phyloP scores from a whole-genome alignment of 345 rosid species.

The Trapa bicornis region DNA sequence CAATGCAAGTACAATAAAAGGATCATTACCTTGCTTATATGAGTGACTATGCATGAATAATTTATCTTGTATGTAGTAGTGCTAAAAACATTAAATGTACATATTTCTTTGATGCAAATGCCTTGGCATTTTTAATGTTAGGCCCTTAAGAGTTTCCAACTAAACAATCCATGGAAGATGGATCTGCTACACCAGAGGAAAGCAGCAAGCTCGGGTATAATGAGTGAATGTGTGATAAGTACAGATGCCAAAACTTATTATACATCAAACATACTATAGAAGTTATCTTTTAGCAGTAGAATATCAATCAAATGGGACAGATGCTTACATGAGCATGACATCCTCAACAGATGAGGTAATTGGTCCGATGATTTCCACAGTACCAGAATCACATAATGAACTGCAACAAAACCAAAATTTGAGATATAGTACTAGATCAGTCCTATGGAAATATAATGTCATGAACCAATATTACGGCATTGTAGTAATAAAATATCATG shows the following conservation, averaged over 20 bases:
- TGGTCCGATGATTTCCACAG: constrained; percentile 83
- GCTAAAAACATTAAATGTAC: neutral
- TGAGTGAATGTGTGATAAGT: neutral
- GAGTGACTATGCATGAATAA: neutral
- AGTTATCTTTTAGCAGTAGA: neutral
- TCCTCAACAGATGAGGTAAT: constrained; percentile 76
- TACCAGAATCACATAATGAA: constrained; percentile 54
- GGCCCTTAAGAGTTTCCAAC: neutral
- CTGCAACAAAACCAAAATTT: constrained; percentile 23
- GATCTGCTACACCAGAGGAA: neutral
- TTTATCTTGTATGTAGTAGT: neutral
- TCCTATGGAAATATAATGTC: neutral
- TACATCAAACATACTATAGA: neutral
- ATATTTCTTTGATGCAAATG: neutral
- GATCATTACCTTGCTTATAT: neutral
- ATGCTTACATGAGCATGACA: constrained; percentile 62
- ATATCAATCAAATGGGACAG: neutral
- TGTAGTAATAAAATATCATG: neutral
- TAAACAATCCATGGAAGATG: neutral
- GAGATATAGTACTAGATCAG: neutral
- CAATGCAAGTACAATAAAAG: constrained; percentile 4
- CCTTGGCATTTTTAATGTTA: neutral
- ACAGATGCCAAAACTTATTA: neutral
- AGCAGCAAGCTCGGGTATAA: neutral
- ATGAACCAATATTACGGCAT: neutral